Base-by-base conservation (phyloP, 208 protist species). In the Willaertia magna region DNA sequence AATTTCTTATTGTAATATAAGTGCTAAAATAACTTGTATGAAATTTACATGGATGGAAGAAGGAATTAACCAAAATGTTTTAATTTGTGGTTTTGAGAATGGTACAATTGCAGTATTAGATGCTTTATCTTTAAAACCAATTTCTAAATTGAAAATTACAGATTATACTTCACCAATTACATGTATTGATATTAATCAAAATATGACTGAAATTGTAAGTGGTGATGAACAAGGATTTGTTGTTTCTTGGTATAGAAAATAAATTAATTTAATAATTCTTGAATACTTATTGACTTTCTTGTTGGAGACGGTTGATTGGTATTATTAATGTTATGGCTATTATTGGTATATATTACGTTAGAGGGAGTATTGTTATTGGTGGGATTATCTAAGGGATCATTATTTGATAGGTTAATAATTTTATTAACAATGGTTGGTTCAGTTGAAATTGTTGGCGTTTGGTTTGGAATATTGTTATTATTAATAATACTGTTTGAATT, bases 71-170 rank as follows among this genome's bases (percentile, higher is more conserved):
- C n/a, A 40, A 44, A 85, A 61, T 85, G 43, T 88, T 3, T 12
- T 88, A 2, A 22, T 85, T 26, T 40, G 59, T 48, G 87, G 87
- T 47, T 46, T 49, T 4, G 34, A 9, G 7, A 40, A 88, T 84
- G 87, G 87, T 26, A 74, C 26, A 14, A 74, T 88, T 55, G 16
- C 18, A 16, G 20, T 86, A 34, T 74, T 88, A 12, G 42, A 79
- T 74, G 39, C 86, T 43, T 18, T 85, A 12, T 11, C 86, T n/a
- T 67, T 88, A 11, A 34, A 52, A 7, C 4, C 39, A 34, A 46
- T 83, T 20, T 55, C 46, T 26, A 49, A 42, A 55, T 42, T 55
- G 2, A 83, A 55, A 11, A 48, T 55, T 55, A 43, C 43, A 18
- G n/a, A 83, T 42, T 42, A 83, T 47, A 42, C 40, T 30, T 12